phyloP scores from a whole-genome alignment of 495 filamentous ascomycete species.

The Rhypophila decipiens region DNA sequence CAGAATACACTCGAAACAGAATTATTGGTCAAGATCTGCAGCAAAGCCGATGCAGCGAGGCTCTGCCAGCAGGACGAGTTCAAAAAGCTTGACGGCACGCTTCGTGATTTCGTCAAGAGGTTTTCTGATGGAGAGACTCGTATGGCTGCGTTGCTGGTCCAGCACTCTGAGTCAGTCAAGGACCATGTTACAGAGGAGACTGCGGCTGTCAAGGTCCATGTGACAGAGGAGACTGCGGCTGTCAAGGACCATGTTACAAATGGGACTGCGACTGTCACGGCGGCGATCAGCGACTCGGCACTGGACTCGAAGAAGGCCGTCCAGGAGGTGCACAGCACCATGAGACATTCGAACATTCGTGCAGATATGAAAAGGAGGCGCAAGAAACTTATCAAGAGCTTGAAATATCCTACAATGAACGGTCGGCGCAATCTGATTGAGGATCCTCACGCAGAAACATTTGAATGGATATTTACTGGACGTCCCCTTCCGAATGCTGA shows the following conservation, averaged over 20 bases:
- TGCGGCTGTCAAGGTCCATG: not conserved
- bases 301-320: no score
- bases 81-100: not conserved
- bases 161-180: not conserved
- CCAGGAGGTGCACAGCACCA: not conserved
- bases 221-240: not conserved
- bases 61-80: not conserved
- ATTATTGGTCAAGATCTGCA: not conserved
- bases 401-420: conserved; percentile 1
- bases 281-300: no score
- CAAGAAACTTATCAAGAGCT: not conserved
- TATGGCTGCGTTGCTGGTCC: not conserved
- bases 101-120: conserved; percentile 1
- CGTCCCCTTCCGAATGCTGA: not conserved
- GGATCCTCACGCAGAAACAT: not conserved
- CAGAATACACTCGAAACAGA: conserved; percentile 3
- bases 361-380: not conserved
- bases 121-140: not conserved
- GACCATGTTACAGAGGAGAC: not conserved
- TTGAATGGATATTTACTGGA: not conserved
- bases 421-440: conserved; percentile 2
- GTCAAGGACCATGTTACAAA: not conserved
- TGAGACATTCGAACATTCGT: not conserved
- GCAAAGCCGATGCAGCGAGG: conserved; percentile 1
- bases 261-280: no score